Evolutionary conservation across 345 rosid species (phyloP).

Genomic region (Syzygium oleosum): DNA sequence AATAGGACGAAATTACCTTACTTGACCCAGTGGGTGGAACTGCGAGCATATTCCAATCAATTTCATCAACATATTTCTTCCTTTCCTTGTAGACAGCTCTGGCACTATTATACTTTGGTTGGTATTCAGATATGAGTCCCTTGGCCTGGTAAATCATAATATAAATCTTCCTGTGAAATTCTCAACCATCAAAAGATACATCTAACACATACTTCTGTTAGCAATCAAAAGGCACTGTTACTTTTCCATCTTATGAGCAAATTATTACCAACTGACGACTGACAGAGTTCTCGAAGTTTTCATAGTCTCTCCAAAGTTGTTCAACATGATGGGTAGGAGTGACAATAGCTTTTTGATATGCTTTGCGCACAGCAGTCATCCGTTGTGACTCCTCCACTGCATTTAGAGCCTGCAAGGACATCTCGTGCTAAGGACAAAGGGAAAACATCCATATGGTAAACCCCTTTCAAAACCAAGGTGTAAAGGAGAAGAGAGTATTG

Average conservation of each 20-base stretch:
- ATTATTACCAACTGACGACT: constrained; percentile 82
- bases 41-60: constrained; percentile 93
- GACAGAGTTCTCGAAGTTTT: constrained; percentile 85
- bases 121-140: constrained; percentile 84
- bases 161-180: neutral
- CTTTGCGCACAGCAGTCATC: constrained; percentile 73
- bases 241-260: neutral
- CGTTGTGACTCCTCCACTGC: constrained; percentile 75
- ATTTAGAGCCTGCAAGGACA: constrained; percentile 47
- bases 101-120: constrained; percentile 85
- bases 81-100: constrained; percentile 89
- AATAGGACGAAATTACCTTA: constrained; percentile 37
- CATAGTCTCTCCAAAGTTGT: constrained; percentile 96
- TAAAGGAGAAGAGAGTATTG: constrained; percentile 9
- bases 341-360: constrained; percentile 79
- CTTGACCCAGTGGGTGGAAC: constrained; percentile 72
- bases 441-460: neutral
- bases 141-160: constrained; percentile 57
- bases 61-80: constrained; percentile 88
- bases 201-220: neutral
- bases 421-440: constrained; percentile 8
- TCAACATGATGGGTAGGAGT: constrained; percentile 89
- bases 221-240: neutral
- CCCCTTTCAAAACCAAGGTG: neutral
- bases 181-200: constrained; percentile 8